Conservation (phyloP, 495 filamentous ascomycete species). For the Aspergillus steynii region DNA sequence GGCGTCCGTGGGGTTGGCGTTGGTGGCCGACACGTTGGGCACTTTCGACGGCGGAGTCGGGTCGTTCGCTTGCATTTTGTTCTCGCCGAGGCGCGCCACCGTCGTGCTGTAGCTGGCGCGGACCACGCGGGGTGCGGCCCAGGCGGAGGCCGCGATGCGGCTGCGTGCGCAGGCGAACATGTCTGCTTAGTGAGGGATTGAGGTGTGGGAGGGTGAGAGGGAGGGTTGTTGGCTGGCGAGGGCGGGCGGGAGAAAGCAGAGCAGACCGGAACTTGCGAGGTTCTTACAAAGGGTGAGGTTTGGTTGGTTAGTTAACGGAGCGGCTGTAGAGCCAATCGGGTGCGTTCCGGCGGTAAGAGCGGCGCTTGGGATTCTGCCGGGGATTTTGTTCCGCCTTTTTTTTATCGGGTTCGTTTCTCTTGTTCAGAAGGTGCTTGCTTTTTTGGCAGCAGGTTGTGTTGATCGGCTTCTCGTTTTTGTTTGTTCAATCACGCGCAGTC, state of each 20-base stretch:
- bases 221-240: slow-evolving; percentile 12
- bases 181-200: slow-evolving; percentile 29
- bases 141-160: slow-evolving; percentile 41
- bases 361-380: slow-evolving; percentile 22
- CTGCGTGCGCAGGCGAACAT: slow-evolving; percentile 61
- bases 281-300: slow-evolving; percentile 22
- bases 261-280: slow-evolving; percentile 17
- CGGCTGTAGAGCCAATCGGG: slow-evolving; percentile 28
- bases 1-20: slow-evolving; percentile 56
- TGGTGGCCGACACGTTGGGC: slow-evolving; percentile 60
- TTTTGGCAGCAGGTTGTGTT: slow-evolving; percentile 28
- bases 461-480: neutral
- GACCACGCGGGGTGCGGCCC: slow-evolving; percentile 37
- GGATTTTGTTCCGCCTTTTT: slow-evolving; percentile 15
- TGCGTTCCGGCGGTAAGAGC: slow-evolving; percentile 11
- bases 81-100: slow-evolving; percentile 48
- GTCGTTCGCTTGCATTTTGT: slow-evolving; percentile 55
- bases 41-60: slow-evolving; percentile 47
- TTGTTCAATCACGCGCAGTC: slow-evolving; percentile 3
- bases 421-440: neutral
- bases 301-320: slow-evolving; percentile 21
- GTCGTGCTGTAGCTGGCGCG: slow-evolving; percentile 51
- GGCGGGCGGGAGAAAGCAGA: slow-evolving; percentile 25
- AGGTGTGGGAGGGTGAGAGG: slow-evolving; percentile 9
- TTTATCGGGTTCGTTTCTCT: slow-evolving; percentile 6